A percentile compares a stretch with the other conserved stretches of the same genome.
Conservation (phyloP, 1,284 basidiomycete species). For the Pseudozyma thailandica region DNA sequence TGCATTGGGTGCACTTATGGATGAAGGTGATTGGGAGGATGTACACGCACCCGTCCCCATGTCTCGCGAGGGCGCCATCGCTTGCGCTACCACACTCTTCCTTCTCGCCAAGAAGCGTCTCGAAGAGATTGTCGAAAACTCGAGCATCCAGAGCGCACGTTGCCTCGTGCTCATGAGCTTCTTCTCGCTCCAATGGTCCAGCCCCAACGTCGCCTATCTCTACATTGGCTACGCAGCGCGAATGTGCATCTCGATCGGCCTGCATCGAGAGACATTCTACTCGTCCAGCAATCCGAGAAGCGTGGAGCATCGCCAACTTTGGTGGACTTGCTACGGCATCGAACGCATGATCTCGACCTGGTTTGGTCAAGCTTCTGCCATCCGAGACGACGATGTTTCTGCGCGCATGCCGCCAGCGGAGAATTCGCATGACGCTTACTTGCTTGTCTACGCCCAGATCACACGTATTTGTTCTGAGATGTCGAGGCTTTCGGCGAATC, state of each 20-base stretch:
- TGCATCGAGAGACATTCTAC: conserved; percentile 49
- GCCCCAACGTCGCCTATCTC: conserved; percentile 51
- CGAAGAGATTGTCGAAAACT: conserved; percentile 51
- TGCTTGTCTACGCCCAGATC: conserved; percentile 38
- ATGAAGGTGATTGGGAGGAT: conserved; percentile 50
- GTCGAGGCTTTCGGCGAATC: conserved; percentile 38
- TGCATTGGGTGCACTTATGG: conserved; percentile 43
- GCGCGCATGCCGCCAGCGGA: conserved; percentile 33
- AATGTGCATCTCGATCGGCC: conserved; percentile 51
- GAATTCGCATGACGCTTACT: conserved; percentile 42
- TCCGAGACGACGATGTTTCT: conserved; percentile 49
- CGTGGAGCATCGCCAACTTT: conserved; percentile 36
- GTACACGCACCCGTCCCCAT: conserved; percentile 37
- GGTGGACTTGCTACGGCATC: conserved; percentile 51
- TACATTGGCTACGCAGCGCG: conserved; percentile 49
- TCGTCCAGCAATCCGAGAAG: conserved; percentile 31
- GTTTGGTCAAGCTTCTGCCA: conserved; percentile 43
- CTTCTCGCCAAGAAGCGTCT: conserved; percentile 44
- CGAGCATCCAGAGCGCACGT: conserved; percentile 46
- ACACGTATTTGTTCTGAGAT: conserved; percentile 40
- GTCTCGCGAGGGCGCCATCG: conserved; percentile 37
- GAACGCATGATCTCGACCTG: conserved; percentile 48
- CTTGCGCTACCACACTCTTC: conserved; percentile 43
- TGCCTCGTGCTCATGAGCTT: conserved; percentile 51
- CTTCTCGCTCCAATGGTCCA: conserved; percentile 49